phyloP scores from a whole-genome alignment of 495 filamentous ascomycete genomes.

The Sphaerosporella brunnea region DNA sequence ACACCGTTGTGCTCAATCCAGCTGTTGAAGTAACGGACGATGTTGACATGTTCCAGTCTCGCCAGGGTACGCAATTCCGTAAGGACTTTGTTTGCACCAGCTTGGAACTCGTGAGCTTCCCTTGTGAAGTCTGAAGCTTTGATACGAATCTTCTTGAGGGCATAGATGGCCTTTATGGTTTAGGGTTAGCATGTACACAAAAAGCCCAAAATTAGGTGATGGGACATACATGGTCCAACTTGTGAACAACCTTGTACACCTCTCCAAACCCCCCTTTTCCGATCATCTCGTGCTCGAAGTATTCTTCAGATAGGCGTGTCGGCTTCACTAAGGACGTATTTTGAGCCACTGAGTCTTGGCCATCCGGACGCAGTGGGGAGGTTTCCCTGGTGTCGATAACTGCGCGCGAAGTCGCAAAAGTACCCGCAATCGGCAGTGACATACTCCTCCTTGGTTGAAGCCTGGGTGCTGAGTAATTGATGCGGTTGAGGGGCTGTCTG shows the following conservation, averaged over 20 bases:
- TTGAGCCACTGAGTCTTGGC: too few relatives aligned
- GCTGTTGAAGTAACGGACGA: constrained; percentile 37
- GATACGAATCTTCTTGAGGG: constrained; percentile 38
- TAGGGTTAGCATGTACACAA: too few relatives aligned
- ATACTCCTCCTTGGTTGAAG: too few relatives aligned
- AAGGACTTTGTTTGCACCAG: constrained; percentile 34
- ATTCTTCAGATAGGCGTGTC: not conserved
- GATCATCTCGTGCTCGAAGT: constrained; percentile 20
- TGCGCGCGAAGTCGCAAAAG: too few relatives aligned
- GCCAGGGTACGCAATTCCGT: constrained; percentile 39
- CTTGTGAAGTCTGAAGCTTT: constrained; percentile 32
- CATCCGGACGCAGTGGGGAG: too few relatives aligned
- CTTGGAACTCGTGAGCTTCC: constrained; percentile 23
- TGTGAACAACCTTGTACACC: constrained; percentile 36
- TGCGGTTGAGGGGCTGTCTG: too few relatives aligned
- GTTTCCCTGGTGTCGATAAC: too few relatives aligned
- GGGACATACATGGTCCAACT: constrained; percentile 29
- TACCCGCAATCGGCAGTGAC: too few relatives aligned
- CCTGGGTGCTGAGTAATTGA: too few relatives aligned
- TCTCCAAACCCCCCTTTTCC: constrained; percentile 38
- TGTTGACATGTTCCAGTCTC: constrained; percentile 36
- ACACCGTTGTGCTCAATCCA: constrained; percentile 32
- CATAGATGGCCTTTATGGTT: constrained; percentile 35
- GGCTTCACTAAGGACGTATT: too few relatives aligned
- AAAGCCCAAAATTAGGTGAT: too few relatives aligned